Percentiles rank a stretch among this genome's conserved stretches.
These are phyloP conservation scores for Quambalaria eucalypti DNA, from an alignment of 1,284 basidiomycete genomes.

Conservation along the genomic window DNA sequence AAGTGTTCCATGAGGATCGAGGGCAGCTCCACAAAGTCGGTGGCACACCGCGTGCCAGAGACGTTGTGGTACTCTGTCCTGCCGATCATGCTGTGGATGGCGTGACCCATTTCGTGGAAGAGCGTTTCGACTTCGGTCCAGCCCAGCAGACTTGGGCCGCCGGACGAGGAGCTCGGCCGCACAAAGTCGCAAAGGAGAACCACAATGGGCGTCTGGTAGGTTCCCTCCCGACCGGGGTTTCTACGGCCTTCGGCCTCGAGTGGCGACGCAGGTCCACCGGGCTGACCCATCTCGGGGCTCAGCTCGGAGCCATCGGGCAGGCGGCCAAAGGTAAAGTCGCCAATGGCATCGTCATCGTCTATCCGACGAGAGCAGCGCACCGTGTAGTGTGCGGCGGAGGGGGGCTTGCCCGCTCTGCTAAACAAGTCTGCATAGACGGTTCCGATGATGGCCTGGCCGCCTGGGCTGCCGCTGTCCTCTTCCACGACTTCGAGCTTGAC, in stretches of 20 bases:
- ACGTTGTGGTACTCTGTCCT: conserved; percentile 96
- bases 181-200: conserved; percentile 85
- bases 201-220: conserved; percentile 78
- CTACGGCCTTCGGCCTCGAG: conserved; percentile 27
- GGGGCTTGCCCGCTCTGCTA: conserved; percentile 71
- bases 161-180: conserved; percentile 57
- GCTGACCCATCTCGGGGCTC: conserved; percentile 56
- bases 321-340: conserved; percentile 55
- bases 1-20: conserved; percentile 98
- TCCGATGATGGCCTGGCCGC: conserved; percentile 58
- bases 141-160: conserved; percentile 61
- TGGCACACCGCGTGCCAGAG: conserved; percentile 93
- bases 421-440: conserved; percentile 93
- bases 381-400: conserved; percentile 92
- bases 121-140: conserved; percentile 93
- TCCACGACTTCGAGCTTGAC: conserved; percentile 86
- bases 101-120: conserved; percentile 99
- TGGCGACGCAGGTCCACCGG: conserved; percentile 64
- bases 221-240: conserved; percentile 51
- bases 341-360: conserved; percentile 72
- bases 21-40: conserved; percentile 94
- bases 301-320: conserved; percentile 45
- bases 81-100: conserved; percentile 92
- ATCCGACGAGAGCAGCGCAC: conserved; percentile 85
- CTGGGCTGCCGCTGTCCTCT: conserved; percentile 60